Conservation (phyloP, 2,329 filamentous ascomycete genomes). For the Fusarium subglutinans region DNA sequence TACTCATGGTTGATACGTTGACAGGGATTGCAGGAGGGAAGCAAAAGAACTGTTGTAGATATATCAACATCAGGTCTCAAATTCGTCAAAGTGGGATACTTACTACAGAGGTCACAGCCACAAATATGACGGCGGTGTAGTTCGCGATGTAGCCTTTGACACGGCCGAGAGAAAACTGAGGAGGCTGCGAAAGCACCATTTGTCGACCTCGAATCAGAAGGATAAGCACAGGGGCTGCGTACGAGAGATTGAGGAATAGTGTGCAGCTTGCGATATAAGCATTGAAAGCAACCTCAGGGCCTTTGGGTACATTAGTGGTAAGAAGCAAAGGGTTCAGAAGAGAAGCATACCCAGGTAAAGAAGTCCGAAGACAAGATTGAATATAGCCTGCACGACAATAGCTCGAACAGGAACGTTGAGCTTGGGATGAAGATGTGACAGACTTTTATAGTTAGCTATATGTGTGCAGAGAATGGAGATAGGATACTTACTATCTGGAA, state of each 20-base stretch:
- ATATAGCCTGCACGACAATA: slow-evolving; percentile 52
- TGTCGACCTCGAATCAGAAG: slow-evolving; percentile 50
- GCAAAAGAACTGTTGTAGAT: slow-evolving; percentile 28
- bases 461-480: accelerated
- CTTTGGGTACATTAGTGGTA: neutral
- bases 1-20: slow-evolving; percentile 36
- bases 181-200: slow-evolving; percentile 42
- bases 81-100: neutral
- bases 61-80: neutral
- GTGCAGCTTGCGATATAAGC: slow-evolving; percentile 57
- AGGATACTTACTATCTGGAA: slow-evolving; percentile 32
- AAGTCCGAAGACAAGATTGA: slow-evolving; percentile 57
- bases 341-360: slow-evolving; percentile 48
- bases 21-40: slow-evolving; percentile 38
- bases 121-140: slow-evolving; percentile 47
- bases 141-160: slow-evolving; percentile 45
- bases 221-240: slow-evolving; percentile 53
- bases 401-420: slow-evolving; percentile 55
- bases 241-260: slow-evolving; percentile 57
- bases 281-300: slow-evolving; percentile 57
- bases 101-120: slow-evolving; percentile 51
- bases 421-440: slow-evolving; percentile 48
- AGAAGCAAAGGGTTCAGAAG: accelerated
- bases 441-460: slow-evolving; percentile 12
- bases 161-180: slow-evolving; percentile 46